A percentile compares a stretch with the other conserved stretches of the same genome.
phyloP scores from a whole-genome alignment of 192 early-diverging fungal genomes.

The Haplosporangium gracile region DNA sequence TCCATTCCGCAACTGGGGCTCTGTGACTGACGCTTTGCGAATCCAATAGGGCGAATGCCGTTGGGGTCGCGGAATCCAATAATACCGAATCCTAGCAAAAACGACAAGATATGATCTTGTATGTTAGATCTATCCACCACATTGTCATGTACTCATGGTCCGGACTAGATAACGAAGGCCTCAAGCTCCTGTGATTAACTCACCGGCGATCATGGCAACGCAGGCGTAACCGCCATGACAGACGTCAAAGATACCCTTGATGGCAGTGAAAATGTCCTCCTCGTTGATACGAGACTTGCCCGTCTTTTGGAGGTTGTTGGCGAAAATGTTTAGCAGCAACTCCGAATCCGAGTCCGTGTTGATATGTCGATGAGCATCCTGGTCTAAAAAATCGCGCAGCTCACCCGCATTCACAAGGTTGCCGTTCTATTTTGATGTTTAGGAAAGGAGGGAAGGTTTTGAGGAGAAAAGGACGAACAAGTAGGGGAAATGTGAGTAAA shows the following conservation, averaged over 20 bases:
- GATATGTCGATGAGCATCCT: slow-evolving; percentile 97
- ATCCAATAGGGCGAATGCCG: slow-evolving; percentile 95
- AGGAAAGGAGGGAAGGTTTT: background rate
- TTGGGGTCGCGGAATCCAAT: slow-evolving; percentile 94
- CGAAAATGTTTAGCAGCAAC: slow-evolving; percentile 96
- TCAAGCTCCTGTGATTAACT: background rate
- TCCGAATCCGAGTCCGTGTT: slow-evolving; percentile 99
- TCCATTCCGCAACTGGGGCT: slow-evolving; percentile 75
- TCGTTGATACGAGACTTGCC: slow-evolving; percentile 97
- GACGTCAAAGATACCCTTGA: slow-evolving; percentile 82
- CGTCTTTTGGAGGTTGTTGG: slow-evolving; percentile 94
- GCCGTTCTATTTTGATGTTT: slow-evolving; percentile 79
- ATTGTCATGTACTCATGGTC: too few species aligned
- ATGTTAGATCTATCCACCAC: background rate
- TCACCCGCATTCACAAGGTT: slow-evolving; percentile 96
- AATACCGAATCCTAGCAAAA: slow-evolving; percentile 81
- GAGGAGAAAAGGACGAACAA: background rate
- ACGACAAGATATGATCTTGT: background rate
- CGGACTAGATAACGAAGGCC: too few species aligned
- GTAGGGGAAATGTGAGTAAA: background rate
- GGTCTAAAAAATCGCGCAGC: slow-evolving; percentile 88
- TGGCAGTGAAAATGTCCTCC: slow-evolving; percentile 96
- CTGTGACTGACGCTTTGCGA: slow-evolving; percentile 78
- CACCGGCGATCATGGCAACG: slow-evolving; percentile 94
- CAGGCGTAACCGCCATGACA: slow-evolving; percentile 93